Evolutionary conservation across 768 basidiomycete species (phyloP), one percentile per base, ranked within the genome.

Genomic region (Leucogyrophana mollusca): DNA sequence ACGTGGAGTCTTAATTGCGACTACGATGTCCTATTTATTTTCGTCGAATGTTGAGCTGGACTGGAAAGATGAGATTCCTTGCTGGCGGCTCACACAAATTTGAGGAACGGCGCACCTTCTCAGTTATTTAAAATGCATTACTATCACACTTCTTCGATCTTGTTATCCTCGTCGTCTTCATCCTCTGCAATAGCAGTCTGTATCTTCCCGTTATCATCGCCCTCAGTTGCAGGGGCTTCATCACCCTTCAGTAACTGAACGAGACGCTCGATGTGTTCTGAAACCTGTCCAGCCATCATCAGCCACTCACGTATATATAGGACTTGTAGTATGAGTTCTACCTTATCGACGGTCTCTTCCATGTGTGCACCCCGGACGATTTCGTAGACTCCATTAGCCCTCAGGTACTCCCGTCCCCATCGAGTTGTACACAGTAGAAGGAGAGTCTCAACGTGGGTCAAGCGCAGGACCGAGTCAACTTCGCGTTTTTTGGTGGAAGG

Each of bases 361-460:
- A 84, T 75, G 62, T 99, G 95, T 7, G 85, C 69, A 4, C 76
- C 80, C 22, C 90, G 74, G 20, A 98, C 70, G 38, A 98, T 84
- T 61, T 87, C 83, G 64, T 98, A 98, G 6, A 88, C 87, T 0
- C 94, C 95, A 49, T 88, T 76, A 18, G 73, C 68, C 22, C 96
- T 77, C 48, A 92, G 73, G 45, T 83, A 80, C 45, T 94, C 87
- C 11, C 96, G 79, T 1, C 92, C 94, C 80, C 87, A 90, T 18
- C 84, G 83, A 1, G 90, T 94, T 9, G 93, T 91, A 53, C 90
- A 94, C 0, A 98, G 73, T 34, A 99, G 68, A 0, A 97, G 76
- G 16, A 99, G 71, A 0, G 91, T 88, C 67, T 98, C 95, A n/a
- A 97, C 72, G 56, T 89, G 86, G 21, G 82, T 90, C 40, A 90